Evolutionary conservation across 768 basidiomycete species (phyloP), one percentile per base, ranked within the genome.

Genomic region (Cantharellus anzutake): DNA sequence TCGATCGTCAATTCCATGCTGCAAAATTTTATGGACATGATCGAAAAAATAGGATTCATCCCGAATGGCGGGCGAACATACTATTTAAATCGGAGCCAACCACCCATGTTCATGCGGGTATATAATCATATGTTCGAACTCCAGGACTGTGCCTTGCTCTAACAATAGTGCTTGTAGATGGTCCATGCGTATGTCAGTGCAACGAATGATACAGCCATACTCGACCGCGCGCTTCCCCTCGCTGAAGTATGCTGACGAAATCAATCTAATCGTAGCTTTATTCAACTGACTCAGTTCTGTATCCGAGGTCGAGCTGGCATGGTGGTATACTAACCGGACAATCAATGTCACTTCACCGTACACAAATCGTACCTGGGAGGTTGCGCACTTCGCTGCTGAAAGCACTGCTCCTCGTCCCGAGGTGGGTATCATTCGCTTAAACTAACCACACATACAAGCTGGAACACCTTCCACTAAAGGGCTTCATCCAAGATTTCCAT

Each of bases 31-130:
- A 92, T 96, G 90, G 92, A 97, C 66, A 83, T 94, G 68, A 73
- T 97, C 52, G 80, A 84, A 42, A 67, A 68, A 34, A 80, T 86
- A 65, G 93, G 92, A 0, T 97, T 94, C 72, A 83, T 97, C 63
- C 93, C 92, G 2, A 97, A 96, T 65, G 93, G 93, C 4, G 92
- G 90, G 2, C 77, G 91, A 5, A 89, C 86, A 57, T 96, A 96
- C 67, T 96, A 93, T 70, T 70, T 94, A 63, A 78, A 92, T 66
- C 80, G 93, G 60, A 93, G 89, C 16, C 90, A 94, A 66, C 91
- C 91, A 11, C 92, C 92, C 2, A 67, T 94, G 39, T 94, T 94
- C 72, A 80, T 85, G 59, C 82, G 82, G 65, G 85, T 84, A 60
- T 59, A 29, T 29, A 11, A 11, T 11, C 41, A 42, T 14, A 3